Base-by-base conservation (phyloP, 75 land plant genomes). In the Pinus taeda region DNA sequence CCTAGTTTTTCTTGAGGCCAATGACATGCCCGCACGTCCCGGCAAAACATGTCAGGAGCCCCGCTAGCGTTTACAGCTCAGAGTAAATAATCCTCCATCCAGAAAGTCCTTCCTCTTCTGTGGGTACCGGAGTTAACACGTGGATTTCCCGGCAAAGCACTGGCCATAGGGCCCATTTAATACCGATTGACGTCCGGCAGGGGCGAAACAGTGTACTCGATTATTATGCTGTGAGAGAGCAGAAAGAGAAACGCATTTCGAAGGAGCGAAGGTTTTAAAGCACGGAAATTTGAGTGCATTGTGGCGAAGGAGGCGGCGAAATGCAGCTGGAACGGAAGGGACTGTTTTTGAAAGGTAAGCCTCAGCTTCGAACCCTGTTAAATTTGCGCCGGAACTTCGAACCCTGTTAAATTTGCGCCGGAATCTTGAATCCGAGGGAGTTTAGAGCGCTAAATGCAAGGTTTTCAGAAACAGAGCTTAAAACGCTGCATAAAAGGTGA, bases 201-300 rank as follows among this genome's bases (percentile, higher is more conserved):
- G 4, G 4, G 12, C 30, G 37, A 33, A 17, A 69, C 53, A 9
- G 53, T 42, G 49, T n/a, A 17, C 42, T 20, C 72, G 11, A 12
- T 45, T 11, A 45, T 49, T 37, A 18, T 18, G n/a, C 24, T 69
- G 22, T 0, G 15, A 45, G 72, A 69, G 42, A 39, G n/a, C 22
- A 69, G n/a, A 69, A 69, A 69, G 72, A 42, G 42, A 42, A 69
- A 42, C 72, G 72, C 72, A 69, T 69, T 69, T 69, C 21, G 3
- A 17, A 20, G 45, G 72, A 67, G 42, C 42, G 42, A 39, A 39
- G 42, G 42, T 4, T 39, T 39, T 39, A 39, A 39, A 39, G 6
- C 42, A 39, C 42, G 42, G 4, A 39, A 39, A 4, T 39, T 39
- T 39, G 42, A 39, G 4, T 39, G 42, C 42, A 39, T 39, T 33